These are phyloP conservation scores for Claviceps humidiphila DNA, from an alignment of 2,329 filamentous ascomycete genomes.

Conservation along the genomic window DNA sequence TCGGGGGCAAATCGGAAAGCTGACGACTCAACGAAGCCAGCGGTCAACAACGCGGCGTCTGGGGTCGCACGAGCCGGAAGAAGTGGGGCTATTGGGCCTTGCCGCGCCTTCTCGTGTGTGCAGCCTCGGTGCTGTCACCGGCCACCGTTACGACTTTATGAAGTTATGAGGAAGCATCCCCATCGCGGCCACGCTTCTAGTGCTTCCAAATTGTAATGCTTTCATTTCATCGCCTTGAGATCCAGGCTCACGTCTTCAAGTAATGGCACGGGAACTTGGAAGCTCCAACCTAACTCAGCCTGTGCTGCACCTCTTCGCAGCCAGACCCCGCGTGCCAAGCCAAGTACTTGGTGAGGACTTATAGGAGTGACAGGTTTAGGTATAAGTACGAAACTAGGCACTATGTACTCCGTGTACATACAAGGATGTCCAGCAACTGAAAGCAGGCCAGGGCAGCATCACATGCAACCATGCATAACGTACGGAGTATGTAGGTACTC, in stretches of 20 bases:
- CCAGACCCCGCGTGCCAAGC: background rate
- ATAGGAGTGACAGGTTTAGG: background rate
- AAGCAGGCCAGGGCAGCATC: no score
- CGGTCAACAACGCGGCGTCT: background rate
- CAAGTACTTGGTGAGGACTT: background rate
- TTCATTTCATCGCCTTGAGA: background rate
- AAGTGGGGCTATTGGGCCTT: no score
- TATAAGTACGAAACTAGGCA: background rate
- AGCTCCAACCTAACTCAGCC: background rate
- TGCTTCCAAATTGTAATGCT: background rate
- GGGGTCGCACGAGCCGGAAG: no score
- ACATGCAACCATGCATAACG: no score
- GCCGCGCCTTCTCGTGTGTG: no score
- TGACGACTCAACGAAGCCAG: constrained; percentile 6
- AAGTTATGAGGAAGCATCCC: no score
- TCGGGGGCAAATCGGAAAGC: constrained; percentile 4
- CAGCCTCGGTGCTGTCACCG: no score
- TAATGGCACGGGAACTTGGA: background rate
- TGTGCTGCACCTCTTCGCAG: background rate
- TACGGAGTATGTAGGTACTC: no score
- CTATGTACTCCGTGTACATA: no score
- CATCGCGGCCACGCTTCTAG: background rate
- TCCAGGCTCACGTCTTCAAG: background rate
- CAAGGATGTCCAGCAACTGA: no score
- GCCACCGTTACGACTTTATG: no score